These are phyloP conservation scores for Colletotrichum camelliae DNA, from an alignment of 2,329 filamentous ascomycete species.

Conservation along the genomic window DNA sequence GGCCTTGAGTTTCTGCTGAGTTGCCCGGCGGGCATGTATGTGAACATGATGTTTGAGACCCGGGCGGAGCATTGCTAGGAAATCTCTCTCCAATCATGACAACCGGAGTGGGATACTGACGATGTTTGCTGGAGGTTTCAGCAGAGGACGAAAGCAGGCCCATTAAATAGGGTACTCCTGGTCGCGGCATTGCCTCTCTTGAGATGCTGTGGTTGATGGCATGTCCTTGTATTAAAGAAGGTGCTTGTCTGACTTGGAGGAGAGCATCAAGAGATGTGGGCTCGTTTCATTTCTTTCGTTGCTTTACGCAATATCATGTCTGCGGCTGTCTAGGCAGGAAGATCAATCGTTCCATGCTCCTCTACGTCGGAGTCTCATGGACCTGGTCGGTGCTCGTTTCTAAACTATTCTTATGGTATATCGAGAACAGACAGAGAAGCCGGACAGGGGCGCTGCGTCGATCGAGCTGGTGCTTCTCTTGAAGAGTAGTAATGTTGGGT, in stretches of 20 bases:
- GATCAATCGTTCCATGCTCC: background rate
- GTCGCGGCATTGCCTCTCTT: background rate
- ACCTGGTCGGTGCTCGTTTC: background rate
- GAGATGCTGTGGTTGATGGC: background rate
- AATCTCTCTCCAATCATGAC: too few species aligned
- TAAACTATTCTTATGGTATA: background rate
- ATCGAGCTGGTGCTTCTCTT: background rate
- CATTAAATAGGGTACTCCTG: accelerated
- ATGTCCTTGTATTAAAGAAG: background rate
- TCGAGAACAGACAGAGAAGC: accelerated
- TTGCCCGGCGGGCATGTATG: background rate
- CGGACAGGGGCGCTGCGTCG: accelerated
- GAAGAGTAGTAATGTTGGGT: background rate
- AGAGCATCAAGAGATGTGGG: background rate
- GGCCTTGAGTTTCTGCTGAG: background rate
- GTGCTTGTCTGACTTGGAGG: background rate
- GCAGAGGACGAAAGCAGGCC: background rate
- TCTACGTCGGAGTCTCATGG: background rate
- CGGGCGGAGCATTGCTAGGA: background rate
- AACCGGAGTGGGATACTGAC: too few species aligned
- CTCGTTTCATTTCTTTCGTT: background rate
- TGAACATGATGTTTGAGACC: accelerated
- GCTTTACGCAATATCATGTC: background rate
- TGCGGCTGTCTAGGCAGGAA: accelerated
- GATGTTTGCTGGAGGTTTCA: background rate